phyloP scores from a whole-genome alignment of 192 early-diverging fungal genomes.

The Mortierella alpina region DNA sequence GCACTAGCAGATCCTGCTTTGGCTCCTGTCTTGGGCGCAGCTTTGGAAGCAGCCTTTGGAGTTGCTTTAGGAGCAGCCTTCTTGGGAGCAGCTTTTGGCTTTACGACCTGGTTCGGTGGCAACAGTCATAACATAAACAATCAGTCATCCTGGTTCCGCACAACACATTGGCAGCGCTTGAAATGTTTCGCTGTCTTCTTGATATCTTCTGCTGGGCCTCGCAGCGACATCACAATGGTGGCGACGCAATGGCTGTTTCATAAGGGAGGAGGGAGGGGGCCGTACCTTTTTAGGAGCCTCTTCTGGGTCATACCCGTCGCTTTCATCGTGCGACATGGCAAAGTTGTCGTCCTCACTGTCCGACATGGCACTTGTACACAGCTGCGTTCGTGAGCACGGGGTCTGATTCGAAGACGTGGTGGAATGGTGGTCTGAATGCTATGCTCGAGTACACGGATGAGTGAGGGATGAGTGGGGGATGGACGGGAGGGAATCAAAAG shows the following conservation, averaged over 20 bases:
- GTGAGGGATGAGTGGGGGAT: too few relatives aligned
- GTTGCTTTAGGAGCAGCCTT: neutral
- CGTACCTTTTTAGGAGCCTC: constrained; percentile 44
- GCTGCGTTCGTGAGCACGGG: too few relatives aligned
- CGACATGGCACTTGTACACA: constrained; percentile 20
- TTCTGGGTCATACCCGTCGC: constrained; percentile 42
- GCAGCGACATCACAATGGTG: neutral
- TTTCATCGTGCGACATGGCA: constrained; percentile 48
- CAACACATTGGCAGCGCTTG: neutral
- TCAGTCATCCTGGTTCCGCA: neutral
- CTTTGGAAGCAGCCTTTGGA: constrained; percentile 12
- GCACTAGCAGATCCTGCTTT: constrained; percentile 3
- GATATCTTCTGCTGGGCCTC: neutral
- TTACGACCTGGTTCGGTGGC: neutral
- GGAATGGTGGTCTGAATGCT: too few relatives aligned
- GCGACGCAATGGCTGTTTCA: neutral
- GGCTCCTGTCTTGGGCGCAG: constrained; percentile 12
- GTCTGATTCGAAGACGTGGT: too few relatives aligned
- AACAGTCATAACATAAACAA: neutral
- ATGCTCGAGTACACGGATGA: too few relatives aligned
- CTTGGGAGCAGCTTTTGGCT: neutral
- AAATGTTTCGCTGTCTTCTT: too few relatives aligned
- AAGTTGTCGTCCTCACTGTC: constrained; percentile 41
- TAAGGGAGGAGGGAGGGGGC: neutral
- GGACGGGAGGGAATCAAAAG: too few relatives aligned